Evolutionary conservation across 345 rosid genomes (phyloP), one percentile per base, ranked within the genome.

Genomic region (Brassica cretica): DNA sequence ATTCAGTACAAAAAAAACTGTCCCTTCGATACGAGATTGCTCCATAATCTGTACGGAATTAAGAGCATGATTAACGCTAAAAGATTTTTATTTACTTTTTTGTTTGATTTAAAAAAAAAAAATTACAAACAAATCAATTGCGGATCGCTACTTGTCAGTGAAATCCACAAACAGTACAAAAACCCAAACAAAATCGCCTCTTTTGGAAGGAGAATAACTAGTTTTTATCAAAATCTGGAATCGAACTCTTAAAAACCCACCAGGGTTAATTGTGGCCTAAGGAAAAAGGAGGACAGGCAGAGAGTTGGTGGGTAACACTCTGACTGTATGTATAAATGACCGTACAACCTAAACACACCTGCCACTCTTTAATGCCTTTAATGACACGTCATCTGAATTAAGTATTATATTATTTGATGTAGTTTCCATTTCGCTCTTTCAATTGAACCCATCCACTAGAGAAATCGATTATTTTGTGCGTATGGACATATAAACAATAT

Each of bases 231-330:
- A 19, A 19, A 19, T 19, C n/a, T 1, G 21, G 21, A 1, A 19
- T 19, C 21, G 1, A 19, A 0, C 21, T 19, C 21, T 19, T 19
- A 19, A 19, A 19, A 19, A 19, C 21, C 21, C 21, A 19, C 21
- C 21, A 19, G 21, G 21, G 21, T 19, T 19, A 19, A 19, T 19
- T 19, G 21, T 19, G 21, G 21, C 21, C 21, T 19, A 25, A 51
- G 70, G 25, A 33, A 73, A 32, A 35, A 68, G 70, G 68, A 69
- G 66, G 75, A 74, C 56, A 64, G 72, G 83, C 66, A 75, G 76
- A 64, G 83, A 70, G 79, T 74, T 75, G 79, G 83, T 80, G 72
- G 79, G 79, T 75, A 79, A 74, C 75, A 70, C 63, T 70, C 75
- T 55, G 29, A 25, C 4, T 25, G 53, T 80, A 27, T 64, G 71